Conservation (phyloP, 140 eudicot species). For the Flaveria floridana region DNA sequence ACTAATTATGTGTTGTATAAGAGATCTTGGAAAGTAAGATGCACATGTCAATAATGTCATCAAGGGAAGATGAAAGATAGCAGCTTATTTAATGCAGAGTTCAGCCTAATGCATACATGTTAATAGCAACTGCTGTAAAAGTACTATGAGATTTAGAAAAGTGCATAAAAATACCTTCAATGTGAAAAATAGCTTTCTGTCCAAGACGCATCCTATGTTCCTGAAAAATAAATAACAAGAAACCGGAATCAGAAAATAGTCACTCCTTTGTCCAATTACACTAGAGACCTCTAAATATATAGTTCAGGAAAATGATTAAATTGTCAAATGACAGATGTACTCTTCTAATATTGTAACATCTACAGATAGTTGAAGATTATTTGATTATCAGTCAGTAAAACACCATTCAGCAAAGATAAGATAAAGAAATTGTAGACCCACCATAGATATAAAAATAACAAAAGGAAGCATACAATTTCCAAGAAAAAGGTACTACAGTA, state of each 20-base stretch:
- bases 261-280: constrained; percentile 14
- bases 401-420: background rate
- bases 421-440: background rate
- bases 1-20: background rate
- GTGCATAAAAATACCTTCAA: constrained; percentile 60
- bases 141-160: constrained; percentile 4
- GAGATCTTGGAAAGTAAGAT: background rate
- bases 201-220: constrained; percentile 98
- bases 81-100: background rate
- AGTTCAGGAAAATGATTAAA: background rate
- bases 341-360: background rate
- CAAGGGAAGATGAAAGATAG: constrained; percentile 6
- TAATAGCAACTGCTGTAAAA: constrained; percentile 8
- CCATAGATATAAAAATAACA: background rate
- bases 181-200: constrained; percentile 97
- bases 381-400: background rate
- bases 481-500: background rate
- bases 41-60: background rate
- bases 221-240: constrained; percentile 38
- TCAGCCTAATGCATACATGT: constrained; percentile 14
- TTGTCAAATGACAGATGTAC: constrained; percentile 2
- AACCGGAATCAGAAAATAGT: constrained; percentile 5
- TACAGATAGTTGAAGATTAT: background rate
- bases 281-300: background rate
- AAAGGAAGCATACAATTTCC: background rate